Conservation (phyloP, 257 asterid species). For the Orobanche coerulescens region DNA sequence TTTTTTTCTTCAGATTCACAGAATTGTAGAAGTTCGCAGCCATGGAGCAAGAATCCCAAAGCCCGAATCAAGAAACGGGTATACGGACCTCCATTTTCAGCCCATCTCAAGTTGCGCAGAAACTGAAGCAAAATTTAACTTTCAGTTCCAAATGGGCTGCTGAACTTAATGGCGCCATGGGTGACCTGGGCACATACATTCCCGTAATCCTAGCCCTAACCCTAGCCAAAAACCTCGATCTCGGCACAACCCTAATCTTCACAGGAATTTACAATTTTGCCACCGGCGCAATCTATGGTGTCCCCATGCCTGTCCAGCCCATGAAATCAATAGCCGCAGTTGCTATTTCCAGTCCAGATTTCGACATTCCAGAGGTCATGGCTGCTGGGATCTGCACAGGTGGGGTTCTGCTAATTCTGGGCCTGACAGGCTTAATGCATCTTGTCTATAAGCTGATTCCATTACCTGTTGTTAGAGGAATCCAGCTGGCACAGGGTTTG, state of each 20-base stretch:
- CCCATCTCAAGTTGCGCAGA: constrained; percentile 14
- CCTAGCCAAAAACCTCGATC: constrained; percentile 58
- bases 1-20: no score
- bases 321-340: constrained; percentile 86
- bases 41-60: constrained; percentile 17
- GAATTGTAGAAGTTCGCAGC: no score
- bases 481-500: constrained; percentile 75
- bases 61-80: constrained; percentile 7
- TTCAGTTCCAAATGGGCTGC: constrained; percentile 54
- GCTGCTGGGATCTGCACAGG: constrained; percentile 75
- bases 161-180: constrained; percentile 78
- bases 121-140: constrained; percentile 36
- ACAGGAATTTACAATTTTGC: constrained; percentile 57
- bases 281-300: constrained; percentile 67
- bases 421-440: constrained; percentile 56
- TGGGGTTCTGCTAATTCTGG: constrained; percentile 43
- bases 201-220: constrained; percentile 63
- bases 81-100: constrained; percentile 23
- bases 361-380: constrained; percentile 70
- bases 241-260: constrained; percentile 65
- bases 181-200: constrained; percentile 75
- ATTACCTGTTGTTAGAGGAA: constrained; percentile 62
- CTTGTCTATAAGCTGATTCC: constrained; percentile 58
- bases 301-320: constrained; percentile 85
- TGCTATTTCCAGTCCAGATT: constrained; percentile 48